A percentile compares a stretch with the other conserved stretches of the same genome.
Evolutionary conservation across 768 basidiomycete species (phyloP).

Genomic region (Pleurotus cornucopiae): DNA sequence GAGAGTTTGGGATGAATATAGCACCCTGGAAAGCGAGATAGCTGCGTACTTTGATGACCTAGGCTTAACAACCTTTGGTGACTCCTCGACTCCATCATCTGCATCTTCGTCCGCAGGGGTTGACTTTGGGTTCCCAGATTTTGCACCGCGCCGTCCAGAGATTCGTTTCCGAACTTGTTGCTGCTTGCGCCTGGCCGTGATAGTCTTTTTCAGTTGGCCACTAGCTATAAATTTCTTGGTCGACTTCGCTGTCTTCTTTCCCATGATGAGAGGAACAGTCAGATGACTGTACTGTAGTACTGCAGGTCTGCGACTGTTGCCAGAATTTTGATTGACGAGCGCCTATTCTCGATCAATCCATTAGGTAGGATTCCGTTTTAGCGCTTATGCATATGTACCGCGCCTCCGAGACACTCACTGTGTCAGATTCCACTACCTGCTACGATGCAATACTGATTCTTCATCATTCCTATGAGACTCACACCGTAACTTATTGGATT

Average conservation of each 20-base stretch:
- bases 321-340: no score
- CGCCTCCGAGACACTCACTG: no score
- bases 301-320: no score
- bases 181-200: slow-evolving; percentile 77
- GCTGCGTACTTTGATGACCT: slow-evolving; percentile 9
- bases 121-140: slow-evolving; percentile 19
- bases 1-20: slow-evolving; percentile 10
- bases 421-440: no score
- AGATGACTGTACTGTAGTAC: no score
- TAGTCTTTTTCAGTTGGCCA: slow-evolving; percentile 84
- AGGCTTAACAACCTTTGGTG: slow-evolving; percentile 17
- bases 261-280: slow-evolving; percentile 23
- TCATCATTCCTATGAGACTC: no score
- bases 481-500: no score
- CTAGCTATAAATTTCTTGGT: slow-evolving; percentile 86
- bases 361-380: no score
- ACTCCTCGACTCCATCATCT: slow-evolving; percentile 23
- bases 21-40: neutral
- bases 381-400: no score
- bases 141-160: slow-evolving; percentile 51
- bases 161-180: slow-evolving; percentile 72
- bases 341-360: no score
- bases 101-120: slow-evolving; percentile 23
- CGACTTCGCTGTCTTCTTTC: slow-evolving; percentile 68
- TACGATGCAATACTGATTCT: no score